phyloP scores from a whole-genome alignment of 495 filamentous ascomycete genomes.

The Aspergillus ostianus region DNA sequence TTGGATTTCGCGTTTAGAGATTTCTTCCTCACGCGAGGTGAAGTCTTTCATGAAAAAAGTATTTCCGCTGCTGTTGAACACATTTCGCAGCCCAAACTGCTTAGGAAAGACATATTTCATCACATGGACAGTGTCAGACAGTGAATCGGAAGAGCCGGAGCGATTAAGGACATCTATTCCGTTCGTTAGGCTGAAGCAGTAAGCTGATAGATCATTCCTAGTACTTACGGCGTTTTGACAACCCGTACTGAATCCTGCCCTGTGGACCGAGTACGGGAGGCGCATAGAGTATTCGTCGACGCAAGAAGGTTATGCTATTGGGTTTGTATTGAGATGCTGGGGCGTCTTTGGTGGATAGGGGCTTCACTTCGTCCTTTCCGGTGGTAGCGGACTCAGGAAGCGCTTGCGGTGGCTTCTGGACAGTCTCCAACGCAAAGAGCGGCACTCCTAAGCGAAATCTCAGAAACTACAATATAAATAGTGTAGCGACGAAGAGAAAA shows the following conservation, averaged over 20 bases:
- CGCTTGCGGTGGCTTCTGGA: neutral
- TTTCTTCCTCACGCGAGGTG: conserved; percentile 80
- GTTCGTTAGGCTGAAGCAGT: conserved; percentile 3
- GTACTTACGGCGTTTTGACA: conserved; percentile 78
- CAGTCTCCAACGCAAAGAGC: conserved; percentile 40
- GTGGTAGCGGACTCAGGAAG: neutral
- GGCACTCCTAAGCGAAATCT: conserved; percentile 38
- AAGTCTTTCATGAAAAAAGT: conserved; percentile 76
- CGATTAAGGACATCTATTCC: conserved; percentile 80
- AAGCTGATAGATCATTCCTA: neutral
- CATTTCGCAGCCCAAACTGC: conserved; percentile 88
- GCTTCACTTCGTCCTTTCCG: neutral
- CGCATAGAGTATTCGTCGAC: conserved; percentile 85
- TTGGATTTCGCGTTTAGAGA: conserved; percentile 32
- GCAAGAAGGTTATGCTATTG: conserved; percentile 71
- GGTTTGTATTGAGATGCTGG: conserved; percentile 29
- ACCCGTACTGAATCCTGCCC: conserved; percentile 66
- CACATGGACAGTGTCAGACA: conserved; percentile 61
- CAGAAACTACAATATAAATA: neutral
- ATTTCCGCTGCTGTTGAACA: conserved; percentile 71
- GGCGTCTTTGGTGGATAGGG: neutral
- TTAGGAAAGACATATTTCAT: conserved; percentile 93
- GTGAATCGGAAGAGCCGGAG: conserved; percentile 48
- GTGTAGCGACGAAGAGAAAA: neutral
- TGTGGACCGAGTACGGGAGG: conserved; percentile 64